Base-by-base conservation (phyloP, 805 yeast species). In the Kluyveromyces aestuarii region DNA sequence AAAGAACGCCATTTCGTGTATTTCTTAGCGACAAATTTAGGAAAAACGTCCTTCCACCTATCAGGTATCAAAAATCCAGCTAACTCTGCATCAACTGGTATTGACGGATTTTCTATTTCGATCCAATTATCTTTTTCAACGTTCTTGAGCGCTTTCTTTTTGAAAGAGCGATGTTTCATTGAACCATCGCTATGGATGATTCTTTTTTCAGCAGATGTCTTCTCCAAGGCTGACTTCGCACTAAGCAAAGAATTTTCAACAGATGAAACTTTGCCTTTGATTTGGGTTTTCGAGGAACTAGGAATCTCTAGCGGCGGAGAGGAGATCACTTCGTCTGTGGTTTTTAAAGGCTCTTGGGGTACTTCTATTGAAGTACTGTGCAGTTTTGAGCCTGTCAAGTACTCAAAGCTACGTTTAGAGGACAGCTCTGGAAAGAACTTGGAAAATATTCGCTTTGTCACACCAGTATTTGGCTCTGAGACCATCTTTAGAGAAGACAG, bases 21-120 rank as follows among this genome's bases (percentile, higher is more conserved):
- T 56, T 79, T 77, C 47, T 86, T 72, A 47, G 76, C 79, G 14
- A 82, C 80, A 40, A 78, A 76, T 13, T 76, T 75, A 0, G 98
- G 96, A 56, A 87, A 87, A 1, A 89, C 95, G 65, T 85, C 88
- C 48, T 82, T 82, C 99, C 99, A 93, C 50, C 95, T 76, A 6
- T 95, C 91, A 41, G 79, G 81, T n/a, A 80, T 74, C 8, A 81
- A 69, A 48, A 78, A 74, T 10, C 76, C 74, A 14, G 82, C 68
- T 8, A 79, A 67, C 45, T 79, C 82, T 2, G 74, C 68, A 33
- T 75, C 73, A 5, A 78, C 70, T 7, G 82, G 82, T 50, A 77
- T 77, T 0, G 96, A 88, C 0, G 97, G 96, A 56, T 90, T 91
- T 7, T 71, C 69, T 27, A 86, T 76, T 37, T 76, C 76, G 1